Evolutionary conservation across 2,329 filamentous ascomycete genomes (phyloP).

Genomic region (Diplodia corticola): DNA sequence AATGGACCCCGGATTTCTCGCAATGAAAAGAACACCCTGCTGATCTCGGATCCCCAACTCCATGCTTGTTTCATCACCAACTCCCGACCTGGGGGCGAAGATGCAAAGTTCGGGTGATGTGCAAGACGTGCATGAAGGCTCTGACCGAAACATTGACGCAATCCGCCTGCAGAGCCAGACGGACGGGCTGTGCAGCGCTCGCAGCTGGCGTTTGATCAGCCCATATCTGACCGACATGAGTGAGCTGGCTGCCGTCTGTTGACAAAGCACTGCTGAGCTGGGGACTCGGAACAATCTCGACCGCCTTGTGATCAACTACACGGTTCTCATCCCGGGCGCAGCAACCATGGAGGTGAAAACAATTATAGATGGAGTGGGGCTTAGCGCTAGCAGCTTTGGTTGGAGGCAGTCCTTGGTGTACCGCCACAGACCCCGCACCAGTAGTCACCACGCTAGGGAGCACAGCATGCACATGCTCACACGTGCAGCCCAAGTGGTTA

Average conservation of each 20-base stretch:
- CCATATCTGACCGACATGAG: not conserved
- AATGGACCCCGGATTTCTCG: not conserved
- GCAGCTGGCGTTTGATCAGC: not conserved
- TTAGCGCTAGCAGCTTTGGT: no score
- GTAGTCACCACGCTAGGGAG: not conserved
- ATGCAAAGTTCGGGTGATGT: not conserved
- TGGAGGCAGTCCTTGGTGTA: no score
- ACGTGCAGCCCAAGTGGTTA: not conserved
- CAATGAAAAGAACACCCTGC: no score
- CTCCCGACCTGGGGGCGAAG: not conserved
- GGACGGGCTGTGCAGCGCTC: not conserved
- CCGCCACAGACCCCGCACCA: no score
- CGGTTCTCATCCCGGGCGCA: not conserved
- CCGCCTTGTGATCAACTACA: not conserved
- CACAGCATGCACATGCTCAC: not conserved
- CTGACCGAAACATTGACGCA: not conserved
- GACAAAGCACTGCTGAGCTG: not conserved
- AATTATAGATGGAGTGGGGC: no score
- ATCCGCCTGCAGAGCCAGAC: not conserved
- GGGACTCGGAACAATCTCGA: not conserved
- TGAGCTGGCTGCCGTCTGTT: not conserved
- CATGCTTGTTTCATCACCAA: not conserved
- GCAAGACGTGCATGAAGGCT: not conserved
- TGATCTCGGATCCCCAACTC: not conserved
- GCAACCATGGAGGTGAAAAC: not conserved